Conservation (phyloP, 306 rosid species). For the Cicer chorassanicum region DNA sequence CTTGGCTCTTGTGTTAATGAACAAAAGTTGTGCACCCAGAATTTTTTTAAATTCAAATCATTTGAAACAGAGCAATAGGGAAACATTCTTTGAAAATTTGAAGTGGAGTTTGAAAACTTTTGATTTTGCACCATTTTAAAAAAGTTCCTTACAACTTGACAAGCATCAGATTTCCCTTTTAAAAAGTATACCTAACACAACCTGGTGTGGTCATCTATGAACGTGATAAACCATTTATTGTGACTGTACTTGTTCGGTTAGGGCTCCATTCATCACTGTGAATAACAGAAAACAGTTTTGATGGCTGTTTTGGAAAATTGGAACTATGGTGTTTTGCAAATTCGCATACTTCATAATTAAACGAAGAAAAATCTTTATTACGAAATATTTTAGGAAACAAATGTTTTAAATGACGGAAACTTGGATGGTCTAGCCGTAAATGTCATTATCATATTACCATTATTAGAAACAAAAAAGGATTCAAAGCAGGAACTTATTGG, state of each 20-base stretch:
- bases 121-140: too few relatives aligned
- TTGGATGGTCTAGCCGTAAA: not conserved
- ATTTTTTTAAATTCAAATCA: too few relatives aligned
- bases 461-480: too few relatives aligned
- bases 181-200: not conserved
- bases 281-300: not conserved
- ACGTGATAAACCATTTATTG: not conserved
- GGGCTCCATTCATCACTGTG: not conserved
- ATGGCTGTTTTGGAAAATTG: not conserved
- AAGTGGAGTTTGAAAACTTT: too few relatives aligned
- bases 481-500: too few relatives aligned
- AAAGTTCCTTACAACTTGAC: too few relatives aligned
- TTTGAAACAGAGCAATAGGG: too few relatives aligned
- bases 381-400: not conserved
- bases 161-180: not conserved
- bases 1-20: too few relatives aligned
- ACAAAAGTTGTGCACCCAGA: too few relatives aligned
- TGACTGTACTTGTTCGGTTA: not conserved
- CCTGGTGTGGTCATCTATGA: not conserved
- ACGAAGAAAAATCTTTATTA: not conserved
- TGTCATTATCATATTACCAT: too few relatives aligned
- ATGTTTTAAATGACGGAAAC: too few relatives aligned
- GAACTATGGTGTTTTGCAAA: not conserved
- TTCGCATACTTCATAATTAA: not conserved
- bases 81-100: too few relatives aligned